phyloP scores from a whole-genome alignment of 352 stramenopile species.

The Phytophthora colocasiae region DNA sequence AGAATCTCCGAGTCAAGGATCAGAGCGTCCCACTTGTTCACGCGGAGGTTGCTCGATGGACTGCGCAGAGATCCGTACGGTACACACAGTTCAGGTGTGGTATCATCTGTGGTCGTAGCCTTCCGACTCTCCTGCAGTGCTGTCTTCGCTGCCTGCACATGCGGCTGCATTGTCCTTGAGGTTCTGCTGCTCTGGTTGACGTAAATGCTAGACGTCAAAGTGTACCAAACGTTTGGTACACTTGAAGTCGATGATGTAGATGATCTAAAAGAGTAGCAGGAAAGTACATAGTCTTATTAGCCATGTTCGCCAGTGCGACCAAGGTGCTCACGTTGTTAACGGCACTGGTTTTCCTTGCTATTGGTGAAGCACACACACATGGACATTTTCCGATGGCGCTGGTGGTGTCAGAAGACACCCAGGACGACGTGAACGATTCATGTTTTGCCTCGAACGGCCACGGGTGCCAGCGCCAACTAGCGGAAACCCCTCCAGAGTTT shows the following conservation, averaged over 20 bases:
- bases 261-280: too few relatives aligned
- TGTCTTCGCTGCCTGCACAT: slow-evolving; percentile 42
- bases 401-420: slow-evolving; percentile 19
- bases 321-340: slow-evolving; percentile 1
- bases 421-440: slow-evolving; percentile 12
- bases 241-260: not conserved
- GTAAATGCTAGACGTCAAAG: slow-evolving; percentile 1
- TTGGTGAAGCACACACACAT: not conserved
- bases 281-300: too few relatives aligned
- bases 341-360: not conserved
- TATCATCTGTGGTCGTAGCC: not conserved
- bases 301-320: not conserved
- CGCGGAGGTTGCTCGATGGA: slow-evolving; percentile 56
- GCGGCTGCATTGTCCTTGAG: slow-evolving; percentile 37
- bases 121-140: slow-evolving; percentile 46
- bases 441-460: slow-evolving; percentile 19
- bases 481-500: slow-evolving; percentile 53
- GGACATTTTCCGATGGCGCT: slow-evolving; percentile 28
- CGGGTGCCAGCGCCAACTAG: slow-evolving; percentile 23
- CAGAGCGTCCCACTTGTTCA: slow-evolving; percentile 87
- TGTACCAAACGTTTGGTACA: slow-evolving; percentile 1
- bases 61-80: slow-evolving; percentile 55
- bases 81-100: slow-evolving; percentile 24
- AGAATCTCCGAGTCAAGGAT: slow-evolving; percentile 87
- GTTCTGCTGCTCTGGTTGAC: slow-evolving; percentile 29